phyloP scores from a whole-genome alignment of 2,329 filamentous ascomycete species.

The Neodidymelliopsis sp. region DNA sequence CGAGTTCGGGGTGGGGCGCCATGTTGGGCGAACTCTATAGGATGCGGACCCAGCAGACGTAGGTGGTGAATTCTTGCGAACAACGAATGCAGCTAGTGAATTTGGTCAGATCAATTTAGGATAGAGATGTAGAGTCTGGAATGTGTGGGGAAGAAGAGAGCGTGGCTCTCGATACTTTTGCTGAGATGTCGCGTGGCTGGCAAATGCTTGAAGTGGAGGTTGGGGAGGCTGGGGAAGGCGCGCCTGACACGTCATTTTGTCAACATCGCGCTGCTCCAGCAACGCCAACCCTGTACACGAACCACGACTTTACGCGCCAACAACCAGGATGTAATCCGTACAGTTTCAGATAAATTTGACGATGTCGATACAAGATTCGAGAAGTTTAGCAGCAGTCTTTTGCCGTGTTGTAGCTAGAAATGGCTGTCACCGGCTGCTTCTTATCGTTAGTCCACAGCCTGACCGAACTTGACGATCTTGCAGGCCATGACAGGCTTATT shows the following conservation, averaged over 20 bases:
- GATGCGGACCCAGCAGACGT: conserved; percentile 17
- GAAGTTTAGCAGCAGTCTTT: no score
- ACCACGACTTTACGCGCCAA: conserved; percentile 4
- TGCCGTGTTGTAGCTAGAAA: no score
- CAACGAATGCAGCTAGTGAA: conserved; percentile 18
- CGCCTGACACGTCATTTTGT: not conserved
- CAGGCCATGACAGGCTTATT: no score
- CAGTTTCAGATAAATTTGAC: not conserved
- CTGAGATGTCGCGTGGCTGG: conserved; percentile 12
- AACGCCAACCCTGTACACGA: conserved; percentile 1
- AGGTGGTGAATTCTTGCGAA: conserved; percentile 12
- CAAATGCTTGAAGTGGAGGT: conserved; percentile 5
- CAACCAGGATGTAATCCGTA: not conserved
- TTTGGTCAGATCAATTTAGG: not conserved
- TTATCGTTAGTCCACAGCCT: no score
- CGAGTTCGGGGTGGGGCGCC: conserved; percentile 42
- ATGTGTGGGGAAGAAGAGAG: conserved; percentile 20
- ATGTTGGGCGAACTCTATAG: conserved; percentile 31
- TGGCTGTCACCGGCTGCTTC: no score
- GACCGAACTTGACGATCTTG: no score
- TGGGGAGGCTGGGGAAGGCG: conserved; percentile 14
- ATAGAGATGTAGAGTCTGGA: conserved; percentile 15
- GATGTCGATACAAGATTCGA: conserved; percentile 3
- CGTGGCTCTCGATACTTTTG: conserved; percentile 10
- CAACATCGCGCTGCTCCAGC: conserved; percentile 8